Evolutionary conservation across 495 filamentous ascomycete species (phyloP).

Genomic region (Aspergillus haitiensis): DNA sequence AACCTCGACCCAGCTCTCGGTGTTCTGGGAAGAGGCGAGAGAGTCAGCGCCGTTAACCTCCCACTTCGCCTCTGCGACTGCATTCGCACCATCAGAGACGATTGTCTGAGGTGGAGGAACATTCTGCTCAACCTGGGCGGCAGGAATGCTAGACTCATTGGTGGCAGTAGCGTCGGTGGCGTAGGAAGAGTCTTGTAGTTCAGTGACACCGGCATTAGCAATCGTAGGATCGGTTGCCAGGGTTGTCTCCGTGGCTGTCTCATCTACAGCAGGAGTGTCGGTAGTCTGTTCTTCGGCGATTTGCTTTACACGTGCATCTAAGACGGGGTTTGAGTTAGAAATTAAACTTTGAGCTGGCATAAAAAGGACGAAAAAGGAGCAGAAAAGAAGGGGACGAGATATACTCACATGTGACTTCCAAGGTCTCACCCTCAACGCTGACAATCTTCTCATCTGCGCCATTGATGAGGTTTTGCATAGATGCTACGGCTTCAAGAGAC

Average conservation of each 20-base stretch:
- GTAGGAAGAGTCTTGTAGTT: slow-evolving; percentile 54
- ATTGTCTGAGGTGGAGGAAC: slow-evolving; percentile 55
- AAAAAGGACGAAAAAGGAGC: too few species aligned
- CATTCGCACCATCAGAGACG: slow-evolving; percentile 64
- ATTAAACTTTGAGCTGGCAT: neutral
- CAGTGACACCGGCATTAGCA: slow-evolving; percentile 73
- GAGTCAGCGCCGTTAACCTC: slow-evolving; percentile 49
- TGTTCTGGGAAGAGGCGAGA: slow-evolving; percentile 50
- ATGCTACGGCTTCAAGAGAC: slow-evolving; percentile 72
- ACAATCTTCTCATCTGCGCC: slow-evolving; percentile 72
- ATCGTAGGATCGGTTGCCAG: slow-evolving; percentile 71
- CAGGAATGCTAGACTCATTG: slow-evolving; percentile 21
- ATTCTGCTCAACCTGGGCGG: slow-evolving; percentile 34
- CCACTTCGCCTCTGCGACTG: slow-evolving; percentile 68
- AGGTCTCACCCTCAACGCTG: slow-evolving; percentile 60
- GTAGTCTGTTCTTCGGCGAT: slow-evolving; percentile 45
- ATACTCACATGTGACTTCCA: slow-evolving; percentile 76
- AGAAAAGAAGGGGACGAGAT: neutral
- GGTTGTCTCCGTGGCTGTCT: slow-evolving; percentile 33
- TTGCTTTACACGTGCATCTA: slow-evolving; percentile 70
- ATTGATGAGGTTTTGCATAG: slow-evolving; percentile 81
- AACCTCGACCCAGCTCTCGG: slow-evolving; percentile 77
- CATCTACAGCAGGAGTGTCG: slow-evolving; percentile 30
- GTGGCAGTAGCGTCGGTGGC: slow-evolving; percentile 24
- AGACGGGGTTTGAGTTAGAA: slow-evolving; percentile 30